Evolutionary conservation across 768 basidiomycete species (phyloP).

Genomic region (Naganishia antarctica): DNA sequence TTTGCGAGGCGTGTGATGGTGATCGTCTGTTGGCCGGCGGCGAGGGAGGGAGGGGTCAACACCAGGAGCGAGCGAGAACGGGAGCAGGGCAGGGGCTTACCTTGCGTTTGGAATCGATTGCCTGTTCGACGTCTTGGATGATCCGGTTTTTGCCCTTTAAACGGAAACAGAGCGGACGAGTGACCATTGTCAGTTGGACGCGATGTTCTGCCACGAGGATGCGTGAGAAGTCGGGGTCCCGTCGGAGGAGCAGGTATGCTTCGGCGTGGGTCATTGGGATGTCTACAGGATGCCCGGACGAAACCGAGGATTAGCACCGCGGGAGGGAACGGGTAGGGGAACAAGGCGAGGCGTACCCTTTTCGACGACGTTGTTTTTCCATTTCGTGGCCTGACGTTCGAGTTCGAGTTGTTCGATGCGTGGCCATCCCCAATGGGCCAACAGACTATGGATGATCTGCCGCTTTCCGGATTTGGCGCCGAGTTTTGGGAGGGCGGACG

Average conservation of each 20-base stretch:
- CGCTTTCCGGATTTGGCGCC: not conserved
- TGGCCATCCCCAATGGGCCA: slow-evolving; percentile 6
- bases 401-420: slow-evolving; percentile 9
- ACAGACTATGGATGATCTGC: slow-evolving; percentile 5
- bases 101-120: not conserved
- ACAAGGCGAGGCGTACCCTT: slow-evolving; percentile 1
- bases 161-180: slow-evolving; percentile 5
- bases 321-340: not conserved
- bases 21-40: not conserved
- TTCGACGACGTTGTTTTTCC: not conserved
- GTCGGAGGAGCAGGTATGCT: slow-evolving; percentile 10
- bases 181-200: slow-evolving; percentile 10
- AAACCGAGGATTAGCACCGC: not conserved
- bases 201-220: slow-evolving; percentile 10
- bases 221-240: slow-evolving; percentile 8
- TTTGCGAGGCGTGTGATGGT: not conserved
- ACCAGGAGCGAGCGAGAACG: too few species aligned
- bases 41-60: not conserved
- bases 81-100: not conserved
- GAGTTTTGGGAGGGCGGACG: not conserved
- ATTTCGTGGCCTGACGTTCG: not conserved
- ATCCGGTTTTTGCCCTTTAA: slow-evolving; percentile 7
- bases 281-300: not conserved
- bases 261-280: slow-evolving; percentile 19
- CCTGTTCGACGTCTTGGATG: not conserved